Percentiles rank a stretch among this genome's conserved stretches.
Conservation (phyloP, 331 rosid species). For the Malus hybrid region DNA sequence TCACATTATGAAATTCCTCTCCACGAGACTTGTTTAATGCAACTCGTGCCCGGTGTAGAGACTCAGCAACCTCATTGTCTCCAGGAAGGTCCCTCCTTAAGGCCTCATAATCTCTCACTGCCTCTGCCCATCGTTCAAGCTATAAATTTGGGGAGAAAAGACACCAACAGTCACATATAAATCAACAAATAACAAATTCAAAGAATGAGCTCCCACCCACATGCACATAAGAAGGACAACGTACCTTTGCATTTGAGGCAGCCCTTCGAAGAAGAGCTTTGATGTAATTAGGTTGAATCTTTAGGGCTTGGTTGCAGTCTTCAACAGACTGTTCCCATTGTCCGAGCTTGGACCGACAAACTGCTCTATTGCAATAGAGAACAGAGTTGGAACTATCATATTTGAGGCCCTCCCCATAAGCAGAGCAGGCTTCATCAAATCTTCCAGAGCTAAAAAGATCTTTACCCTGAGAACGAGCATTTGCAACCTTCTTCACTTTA, state of each 20-base stretch:
- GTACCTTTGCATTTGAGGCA: constrained; percentile 72
- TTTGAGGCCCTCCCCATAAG: constrained; percentile 89
- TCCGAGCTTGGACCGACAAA: constrained; percentile 89
- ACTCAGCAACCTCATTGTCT: constrained; percentile 65
- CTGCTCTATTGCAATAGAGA: constrained; percentile 85
- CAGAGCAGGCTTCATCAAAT: constrained; percentile 77
- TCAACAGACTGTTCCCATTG: constrained; percentile 84
- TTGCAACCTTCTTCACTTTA: constrained; percentile 63
- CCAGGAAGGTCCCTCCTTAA: constrained; percentile 68
- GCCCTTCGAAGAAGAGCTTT: constrained; percentile 88
- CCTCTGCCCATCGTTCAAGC: constrained; percentile 92
- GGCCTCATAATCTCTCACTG: constrained; percentile 69
- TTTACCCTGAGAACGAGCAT: constrained; percentile 71
- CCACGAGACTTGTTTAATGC: constrained; percentile 50
- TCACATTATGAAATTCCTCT: constrained; percentile 27
- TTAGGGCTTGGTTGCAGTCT: constrained; percentile 82
- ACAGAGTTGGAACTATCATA: constrained; percentile 59
- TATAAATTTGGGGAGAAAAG: constrained; percentile 18
- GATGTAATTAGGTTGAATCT: constrained; percentile 67
- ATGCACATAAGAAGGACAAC: background rate
- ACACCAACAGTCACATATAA: constrained; percentile 10
- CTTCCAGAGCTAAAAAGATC: constrained; percentile 68
- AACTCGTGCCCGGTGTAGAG: constrained; percentile 56
- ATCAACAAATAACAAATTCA: background rate
- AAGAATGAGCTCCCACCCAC: background rate